Evolutionary conservation across 2,329 filamentous ascomycete genomes (phyloP).

Genomic region (Salinomyces thailandicus): DNA sequence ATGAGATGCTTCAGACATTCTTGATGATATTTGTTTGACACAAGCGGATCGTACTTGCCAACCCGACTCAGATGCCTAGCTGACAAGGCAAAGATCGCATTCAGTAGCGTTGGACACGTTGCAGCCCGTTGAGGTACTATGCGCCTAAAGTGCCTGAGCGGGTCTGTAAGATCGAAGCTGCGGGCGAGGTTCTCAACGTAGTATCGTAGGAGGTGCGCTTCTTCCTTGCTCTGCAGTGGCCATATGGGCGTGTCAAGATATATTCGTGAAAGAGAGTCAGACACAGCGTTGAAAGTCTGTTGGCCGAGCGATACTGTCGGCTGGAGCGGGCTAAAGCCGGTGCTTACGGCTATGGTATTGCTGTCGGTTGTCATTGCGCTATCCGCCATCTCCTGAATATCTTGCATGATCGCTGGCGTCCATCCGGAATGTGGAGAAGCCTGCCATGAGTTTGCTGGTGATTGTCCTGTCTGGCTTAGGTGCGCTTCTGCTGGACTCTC

Average conservation of each 20-base stretch:
- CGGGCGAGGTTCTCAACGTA: constrained; percentile 23
- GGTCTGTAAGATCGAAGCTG: constrained; percentile 26
- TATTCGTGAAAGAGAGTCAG: constrained; percentile 17
- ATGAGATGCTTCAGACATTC: constrained; percentile 43
- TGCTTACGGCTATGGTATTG: constrained; percentile 5
- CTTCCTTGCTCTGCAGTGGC: constrained; percentile 21
- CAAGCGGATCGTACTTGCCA: constrained; percentile 38
- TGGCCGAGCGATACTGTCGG: constrained; percentile 9
- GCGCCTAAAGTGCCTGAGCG: constrained; percentile 40
- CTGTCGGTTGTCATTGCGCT: not conserved
- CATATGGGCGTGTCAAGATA: constrained; percentile 22
- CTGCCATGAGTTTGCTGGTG: constrained; percentile 13
- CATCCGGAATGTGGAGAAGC: constrained; percentile 12
- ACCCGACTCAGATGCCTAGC: constrained; percentile 45
- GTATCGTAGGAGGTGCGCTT: constrained; percentile 24
- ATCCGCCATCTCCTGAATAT: not conserved
- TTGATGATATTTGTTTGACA: constrained; percentile 44
- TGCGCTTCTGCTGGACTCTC: constrained; percentile 10
- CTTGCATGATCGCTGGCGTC: constrained; percentile 9
- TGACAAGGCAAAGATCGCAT: constrained; percentile 48
- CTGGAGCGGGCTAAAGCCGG: constrained; percentile 11
- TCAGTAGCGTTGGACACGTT: constrained; percentile 42
- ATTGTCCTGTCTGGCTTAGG: constrained; percentile 3
- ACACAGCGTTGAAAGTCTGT: constrained; percentile 7
- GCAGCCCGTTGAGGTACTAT: constrained; percentile 45